These are phyloP conservation scores for Bipolaris oryzae DNA, from an alignment of 2,329 filamentous ascomycete species.

Conservation along the genomic window DNA sequence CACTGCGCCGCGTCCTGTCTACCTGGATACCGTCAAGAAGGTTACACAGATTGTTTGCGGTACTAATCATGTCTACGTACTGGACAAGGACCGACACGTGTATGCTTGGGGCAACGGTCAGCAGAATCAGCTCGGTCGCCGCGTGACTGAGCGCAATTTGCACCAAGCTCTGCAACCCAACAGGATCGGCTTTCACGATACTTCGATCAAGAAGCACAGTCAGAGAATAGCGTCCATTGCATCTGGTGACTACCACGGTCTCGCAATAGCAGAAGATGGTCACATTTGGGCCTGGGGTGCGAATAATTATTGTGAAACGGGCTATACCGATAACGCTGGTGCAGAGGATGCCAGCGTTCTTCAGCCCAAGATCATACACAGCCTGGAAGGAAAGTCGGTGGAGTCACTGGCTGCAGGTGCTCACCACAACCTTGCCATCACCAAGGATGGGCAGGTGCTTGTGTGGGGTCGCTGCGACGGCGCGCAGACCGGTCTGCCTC, in stretches of 20 bases:
- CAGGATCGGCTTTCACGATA: constrained; percentile 61
- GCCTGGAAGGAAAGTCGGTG: constrained; percentile 68
- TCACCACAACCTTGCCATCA: constrained; percentile 73
- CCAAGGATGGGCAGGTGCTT: constrained; percentile 60
- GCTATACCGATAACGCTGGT: constrained; percentile 66
- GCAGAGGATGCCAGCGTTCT: constrained; percentile 73
- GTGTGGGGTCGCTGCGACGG: constrained; percentile 67
- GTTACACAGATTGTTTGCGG: constrained; percentile 69
- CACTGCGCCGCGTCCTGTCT: constrained; percentile 53
- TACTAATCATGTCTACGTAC: constrained; percentile 72
- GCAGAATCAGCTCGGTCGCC: constrained; percentile 72
- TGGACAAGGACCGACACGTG: constrained; percentile 68
- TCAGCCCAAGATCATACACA: constrained; percentile 67
- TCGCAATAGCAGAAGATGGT: constrained; percentile 71
- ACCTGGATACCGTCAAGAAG: constrained; percentile 69
- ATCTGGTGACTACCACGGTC: constrained; percentile 81
- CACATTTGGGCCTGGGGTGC: constrained; percentile 82
- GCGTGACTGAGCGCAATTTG: constrained; percentile 65
- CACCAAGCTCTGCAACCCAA: constrained; percentile 61
- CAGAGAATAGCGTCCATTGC: constrained; percentile 66
- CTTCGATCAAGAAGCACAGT: constrained; percentile 42
- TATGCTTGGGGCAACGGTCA: constrained; percentile 75
- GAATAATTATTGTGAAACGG: constrained; percentile 86
- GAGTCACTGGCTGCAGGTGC: constrained; percentile 71
- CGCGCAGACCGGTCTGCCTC: constrained; percentile 57